phyloP scores from a whole-genome alignment of 1,284 basidiomycete genomes.

The Microbotryum intermedium region DNA sequence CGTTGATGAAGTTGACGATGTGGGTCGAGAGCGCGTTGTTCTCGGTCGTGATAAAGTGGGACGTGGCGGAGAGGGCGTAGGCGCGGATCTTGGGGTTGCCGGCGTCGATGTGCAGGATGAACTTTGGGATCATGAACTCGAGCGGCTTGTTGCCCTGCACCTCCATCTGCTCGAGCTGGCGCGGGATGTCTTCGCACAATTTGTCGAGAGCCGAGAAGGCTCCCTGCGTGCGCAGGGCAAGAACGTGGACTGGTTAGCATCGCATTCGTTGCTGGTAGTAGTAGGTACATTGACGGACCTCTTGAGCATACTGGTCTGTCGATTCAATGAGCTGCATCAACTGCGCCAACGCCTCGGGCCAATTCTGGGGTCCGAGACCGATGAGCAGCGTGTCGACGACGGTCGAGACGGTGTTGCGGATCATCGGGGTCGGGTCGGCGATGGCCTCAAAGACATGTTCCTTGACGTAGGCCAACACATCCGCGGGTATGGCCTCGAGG shows the following conservation, averaged over 20 bases:
- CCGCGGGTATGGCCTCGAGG: constrained; percentile 56
- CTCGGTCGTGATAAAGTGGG: constrained; percentile 76
- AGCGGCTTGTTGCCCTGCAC: constrained; percentile 66
- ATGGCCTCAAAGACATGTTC: constrained; percentile 70
- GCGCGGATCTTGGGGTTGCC: constrained; percentile 78
- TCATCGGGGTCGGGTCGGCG: constrained; percentile 66
- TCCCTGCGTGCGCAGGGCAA: constrained; percentile 51
- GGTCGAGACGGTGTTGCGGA: constrained; percentile 82
- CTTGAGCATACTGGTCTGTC: constrained; percentile 62
- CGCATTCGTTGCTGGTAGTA: background rate
- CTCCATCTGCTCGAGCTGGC: constrained; percentile 78
- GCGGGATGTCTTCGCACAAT: constrained; percentile 92
- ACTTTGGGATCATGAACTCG: constrained; percentile 92
- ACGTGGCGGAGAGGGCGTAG: constrained; percentile 86
- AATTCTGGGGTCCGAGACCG: constrained; percentile 63
- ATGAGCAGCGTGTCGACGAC: constrained; percentile 80
- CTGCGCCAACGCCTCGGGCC: constrained; percentile 82
- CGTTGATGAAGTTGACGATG: constrained; percentile 85
- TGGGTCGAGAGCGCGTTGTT: constrained; percentile 48
- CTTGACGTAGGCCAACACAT: constrained; percentile 73
- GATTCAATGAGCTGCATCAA: constrained; percentile 70
- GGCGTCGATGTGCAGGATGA: constrained; percentile 58
- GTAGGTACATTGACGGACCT: constrained; percentile 54
- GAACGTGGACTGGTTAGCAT: background rate
- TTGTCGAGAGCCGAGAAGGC: constrained; percentile 92